phyloP scores from a whole-genome alignment of 2,329 filamentous ascomycete species.

The Scytalidium lignicola region DNA sequence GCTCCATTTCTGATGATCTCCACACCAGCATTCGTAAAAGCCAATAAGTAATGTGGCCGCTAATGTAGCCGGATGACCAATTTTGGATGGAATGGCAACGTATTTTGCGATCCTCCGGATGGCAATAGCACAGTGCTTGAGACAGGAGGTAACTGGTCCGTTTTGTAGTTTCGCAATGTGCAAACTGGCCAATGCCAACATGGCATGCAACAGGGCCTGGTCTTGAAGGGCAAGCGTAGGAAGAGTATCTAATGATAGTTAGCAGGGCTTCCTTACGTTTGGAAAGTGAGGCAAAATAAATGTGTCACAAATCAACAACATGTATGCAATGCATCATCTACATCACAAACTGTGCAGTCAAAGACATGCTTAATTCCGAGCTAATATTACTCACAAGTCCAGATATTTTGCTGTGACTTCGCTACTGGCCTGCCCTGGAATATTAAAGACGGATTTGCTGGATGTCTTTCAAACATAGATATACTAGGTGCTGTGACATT shows the following conservation, averaged over 20 bases:
- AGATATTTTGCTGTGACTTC: constrained; percentile 58
- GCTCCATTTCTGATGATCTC: constrained; percentile 94
- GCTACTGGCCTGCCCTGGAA: constrained; percentile 58
- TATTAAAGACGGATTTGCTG: constrained; percentile 64
- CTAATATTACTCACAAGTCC: constrained; percentile 57
- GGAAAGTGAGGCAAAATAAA: no score
- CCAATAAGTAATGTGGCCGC: constrained; percentile 81
- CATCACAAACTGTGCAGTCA: neutral
- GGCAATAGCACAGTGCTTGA: constrained; percentile 88
- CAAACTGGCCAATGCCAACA: constrained; percentile 79
- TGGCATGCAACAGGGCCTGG: constrained; percentile 83
- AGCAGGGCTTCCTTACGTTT: constrained; percentile 16
- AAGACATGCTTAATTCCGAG: no score
- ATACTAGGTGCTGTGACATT: constrained; percentile 81
- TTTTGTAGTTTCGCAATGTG: constrained; percentile 82
- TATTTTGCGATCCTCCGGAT: constrained; percentile 68
- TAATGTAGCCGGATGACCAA: constrained; percentile 75
- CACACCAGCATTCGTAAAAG: constrained; percentile 92
- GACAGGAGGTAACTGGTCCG: constrained; percentile 69
- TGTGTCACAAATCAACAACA: no score
- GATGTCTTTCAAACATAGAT: constrained; percentile 81
- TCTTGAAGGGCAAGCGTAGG: constrained; percentile 79
- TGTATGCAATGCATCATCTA: no score
- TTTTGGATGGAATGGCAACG: constrained; percentile 62
- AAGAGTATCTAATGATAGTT: constrained; percentile 57